Base-by-base conservation (phyloP, 139 green algal genomes). In the Micractinium conductrix region DNA sequence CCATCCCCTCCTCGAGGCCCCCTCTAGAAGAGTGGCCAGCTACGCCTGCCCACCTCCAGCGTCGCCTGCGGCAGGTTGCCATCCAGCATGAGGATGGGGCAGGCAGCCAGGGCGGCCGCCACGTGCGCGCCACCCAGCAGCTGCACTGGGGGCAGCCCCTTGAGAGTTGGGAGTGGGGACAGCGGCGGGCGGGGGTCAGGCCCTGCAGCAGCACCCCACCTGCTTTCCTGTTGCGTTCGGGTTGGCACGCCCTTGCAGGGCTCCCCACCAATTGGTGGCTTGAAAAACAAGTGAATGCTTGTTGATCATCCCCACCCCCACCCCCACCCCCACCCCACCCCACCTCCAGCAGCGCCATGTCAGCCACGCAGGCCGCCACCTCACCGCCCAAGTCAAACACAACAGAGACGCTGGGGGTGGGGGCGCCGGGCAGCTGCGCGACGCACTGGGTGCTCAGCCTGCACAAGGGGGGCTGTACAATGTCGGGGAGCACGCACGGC, bases 311-410 rank as follows among this genome's bases (percentile, higher is more conserved):
- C n/a, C n/a, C n/a, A n/a, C n/a, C n/a, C n/a, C n/a, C n/a, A n/a
- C n/a, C n/a, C n/a, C n/a, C n/a, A n/a, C n/a, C n/a, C n/a, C n/a
- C n/a, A n/a, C n/a, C n/a, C n/a, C n/a, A n/a, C n/a, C n/a, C n/a
- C n/a, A n/a, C n/a, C 85, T 94, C 91, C 71, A 93, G 74, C 6
- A 86, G 72, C 0, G 40, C 72, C 33, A 95, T 91, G 58, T 95
- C 92, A 28, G 93, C 93, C 16, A 96, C 89, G 4, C 80, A 90
- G 30, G 87, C 89, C 37, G 90, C 91, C 69, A 96, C 92, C 72
- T 96, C 92, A 6, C 91, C 93, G 26, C 42, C 44, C 63, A 79
- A 84, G 80, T 81, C 74, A 60, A 87, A 87, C 28, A 74, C 37
- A 14, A 85, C 81, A 0, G 76, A 28, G 35, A 89, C 76, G 24